These are phyloP conservation scores for Globisporangium acanthophoron DNA, from an alignment of 352 stramenopile genomes.

Conservation along the genomic window DNA sequence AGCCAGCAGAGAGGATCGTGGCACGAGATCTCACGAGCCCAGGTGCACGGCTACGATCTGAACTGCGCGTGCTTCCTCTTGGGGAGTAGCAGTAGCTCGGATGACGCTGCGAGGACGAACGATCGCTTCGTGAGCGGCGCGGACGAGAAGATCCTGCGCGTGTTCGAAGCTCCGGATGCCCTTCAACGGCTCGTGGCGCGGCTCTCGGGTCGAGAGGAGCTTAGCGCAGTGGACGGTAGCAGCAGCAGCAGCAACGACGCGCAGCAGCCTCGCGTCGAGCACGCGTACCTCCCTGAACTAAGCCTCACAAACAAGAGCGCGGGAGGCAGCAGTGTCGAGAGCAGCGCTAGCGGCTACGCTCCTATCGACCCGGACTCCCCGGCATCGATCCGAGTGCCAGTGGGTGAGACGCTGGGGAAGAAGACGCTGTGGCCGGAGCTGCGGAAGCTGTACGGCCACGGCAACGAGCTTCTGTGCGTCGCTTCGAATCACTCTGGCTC, in stretches of 20 bases:
- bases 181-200: constrained; percentile 26
- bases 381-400: constrained; percentile 27
- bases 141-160: constrained; percentile 79
- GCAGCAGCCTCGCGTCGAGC: constrained; percentile 18
- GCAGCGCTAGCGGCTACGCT: constrained; percentile 18
- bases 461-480: constrained; percentile 73
- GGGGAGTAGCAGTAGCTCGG: background rate
- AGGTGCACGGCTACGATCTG: constrained; percentile 81
- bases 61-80: constrained; percentile 63
- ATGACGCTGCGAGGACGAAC: constrained; percentile 6
- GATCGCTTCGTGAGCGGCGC: constrained; percentile 71
- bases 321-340: background rate
- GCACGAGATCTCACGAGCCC: constrained; percentile 67
- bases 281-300: constrained; percentile 70
- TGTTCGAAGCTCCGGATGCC: constrained; percentile 61
- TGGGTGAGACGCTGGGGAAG: constrained; percentile 52
- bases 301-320: constrained; percentile 70
- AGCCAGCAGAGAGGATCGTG: constrained; percentile 17
- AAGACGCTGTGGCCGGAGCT: constrained; percentile 76
- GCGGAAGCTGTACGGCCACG: constrained; percentile 75
- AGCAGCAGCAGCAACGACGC: background rate
- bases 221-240: background rate
- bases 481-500: constrained; percentile 43
- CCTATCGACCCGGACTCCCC: constrained; percentile 7
- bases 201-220: constrained; percentile 9